Evolutionary conservation across 192 early-diverging fungal species (phyloP).

Genomic region (Coemansia erecta): DNA sequence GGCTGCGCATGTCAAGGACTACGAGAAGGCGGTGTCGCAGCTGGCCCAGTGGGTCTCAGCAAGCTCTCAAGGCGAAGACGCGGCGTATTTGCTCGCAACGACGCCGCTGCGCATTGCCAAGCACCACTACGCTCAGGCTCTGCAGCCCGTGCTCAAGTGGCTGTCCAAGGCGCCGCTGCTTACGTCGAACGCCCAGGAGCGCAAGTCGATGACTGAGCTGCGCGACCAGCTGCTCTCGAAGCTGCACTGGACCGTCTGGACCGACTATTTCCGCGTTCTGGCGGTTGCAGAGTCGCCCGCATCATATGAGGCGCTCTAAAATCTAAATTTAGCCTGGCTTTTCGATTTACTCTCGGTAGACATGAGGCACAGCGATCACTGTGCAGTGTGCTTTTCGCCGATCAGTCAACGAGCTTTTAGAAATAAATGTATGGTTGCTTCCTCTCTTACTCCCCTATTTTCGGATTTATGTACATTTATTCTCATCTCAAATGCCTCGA

Average conservation of each 20-base stretch:
- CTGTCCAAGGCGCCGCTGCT: slow-evolving; percentile 58
- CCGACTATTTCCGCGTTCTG: slow-evolving; percentile 45
- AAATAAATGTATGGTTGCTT: background rate
- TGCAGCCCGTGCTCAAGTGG: slow-evolving; percentile 73
- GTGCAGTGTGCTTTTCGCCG: background rate
- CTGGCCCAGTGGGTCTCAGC: slow-evolving; percentile 61
- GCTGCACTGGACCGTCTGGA: slow-evolving; percentile 72
- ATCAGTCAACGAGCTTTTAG: background rate
- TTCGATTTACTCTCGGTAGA: background rate
- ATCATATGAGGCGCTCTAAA: slow-evolving; percentile 19
- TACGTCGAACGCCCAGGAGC: slow-evolving; percentile 55
- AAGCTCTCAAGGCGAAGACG: slow-evolving; percentile 48
- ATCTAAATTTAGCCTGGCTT: background rate
- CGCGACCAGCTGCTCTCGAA: slow-evolving; percentile 60
- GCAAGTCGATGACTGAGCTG: slow-evolving; percentile 54
- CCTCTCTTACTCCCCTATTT: background rate
- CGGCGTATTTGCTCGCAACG: slow-evolving; percentile 56
- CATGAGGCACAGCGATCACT: background rate
- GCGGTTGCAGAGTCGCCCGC: slow-evolving; percentile 20
- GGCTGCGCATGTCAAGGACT: slow-evolving; percentile 16
- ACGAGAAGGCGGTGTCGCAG: slow-evolving; percentile 60
- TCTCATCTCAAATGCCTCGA: slow-evolving; percentile 4
- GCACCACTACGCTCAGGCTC: slow-evolving; percentile 62
- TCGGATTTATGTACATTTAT: background rate
- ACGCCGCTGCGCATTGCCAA: slow-evolving; percentile 59